Percentiles rank a stretch among this genome's conserved stretches.
These are phyloP conservation scores for Lipomyces sp. DNA, from an alignment of 805 yeast species.

Conservation along the genomic window DNA sequence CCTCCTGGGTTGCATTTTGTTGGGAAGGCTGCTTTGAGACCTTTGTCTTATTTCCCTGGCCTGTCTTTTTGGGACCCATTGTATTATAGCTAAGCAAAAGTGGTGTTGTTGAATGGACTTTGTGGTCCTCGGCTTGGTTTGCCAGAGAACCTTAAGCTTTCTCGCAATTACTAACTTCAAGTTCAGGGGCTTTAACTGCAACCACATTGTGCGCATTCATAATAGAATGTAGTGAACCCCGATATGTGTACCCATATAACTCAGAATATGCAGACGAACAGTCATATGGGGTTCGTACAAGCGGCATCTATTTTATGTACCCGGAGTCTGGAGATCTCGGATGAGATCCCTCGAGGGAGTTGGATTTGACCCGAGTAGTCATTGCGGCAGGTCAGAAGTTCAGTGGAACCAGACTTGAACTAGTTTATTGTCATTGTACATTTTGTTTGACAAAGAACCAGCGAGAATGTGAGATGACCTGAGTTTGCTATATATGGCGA, in stretches of 20 bases:
- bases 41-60: conserved; percentile 22
- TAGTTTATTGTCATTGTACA: background rate
- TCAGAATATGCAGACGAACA: too few relatives aligned
- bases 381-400: background rate
- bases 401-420: background rate
- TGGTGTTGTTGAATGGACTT: background rate
- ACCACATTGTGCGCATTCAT: too few relatives aligned
- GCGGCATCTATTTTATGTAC: too few relatives aligned
- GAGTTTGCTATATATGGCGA: background rate
- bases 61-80: conserved; percentile 29
- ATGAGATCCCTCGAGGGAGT: background rate
- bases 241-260: too few relatives aligned
- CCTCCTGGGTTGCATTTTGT: conserved; percentile 20
- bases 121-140: background rate
- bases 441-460: background rate
- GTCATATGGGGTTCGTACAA: too few relatives aligned
- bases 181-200: too few relatives aligned
- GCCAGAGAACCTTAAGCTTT: too few relatives aligned
- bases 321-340: too few relatives aligned
- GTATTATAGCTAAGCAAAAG: background rate
- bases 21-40: conserved; percentile 6
- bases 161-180: too few relatives aligned
- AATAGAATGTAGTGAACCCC: too few relatives aligned
- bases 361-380: too few relatives aligned
- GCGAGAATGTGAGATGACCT: background rate